Evolutionary conservation across 1,284 basidiomycete genomes (phyloP), one percentile per base, ranked within the genome.

Genomic region (Cystobasidiaceae sp.): DNA sequence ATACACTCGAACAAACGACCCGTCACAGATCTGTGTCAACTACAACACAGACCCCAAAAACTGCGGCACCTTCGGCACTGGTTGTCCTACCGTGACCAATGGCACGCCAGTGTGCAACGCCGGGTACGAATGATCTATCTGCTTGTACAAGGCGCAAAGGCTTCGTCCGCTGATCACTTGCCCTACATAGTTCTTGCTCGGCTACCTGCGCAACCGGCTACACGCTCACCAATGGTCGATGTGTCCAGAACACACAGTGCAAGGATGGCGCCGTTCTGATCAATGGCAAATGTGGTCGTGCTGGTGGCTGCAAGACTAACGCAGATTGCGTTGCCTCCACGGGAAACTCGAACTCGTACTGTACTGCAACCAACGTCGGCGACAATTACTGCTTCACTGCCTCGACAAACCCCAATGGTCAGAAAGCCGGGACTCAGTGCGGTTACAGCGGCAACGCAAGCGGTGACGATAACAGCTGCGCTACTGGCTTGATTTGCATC

Each of bases 391-490:
- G 55, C 55, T 57, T 59, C 33, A 17, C 57, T 30, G 44, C 43
- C 4, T 46, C 45, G 6, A 28, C 44, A 23, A 59, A 59, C 28
- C 8, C 44, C 23, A 45, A 13, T 21, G 57, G 57, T 33, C n/a
- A 8, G 4, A 23, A 43, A 13, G 13, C 32, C 1, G 57, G 57
- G 17, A 21, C 44, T 13, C 8, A 43, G 4, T 59, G 57, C n/a
- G 57, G 57, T 2, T 34, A n/a, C 23, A 33, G 27, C 25, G 13
- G 30, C 8, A 37, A 28, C 19, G 44, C 17, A 19, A 11, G 28
- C 13, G 57, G 57, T 32, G 57, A 59, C 27, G 57, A 59, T 45
- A 59, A 59, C 21, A 17, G 21, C 4, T 59, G 57, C 33, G 43
- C 41, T 7, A 48, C 44, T 49, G 57, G 57, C 13, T 28, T 59